A percentile compares a stretch with the other conserved stretches of the same genome.
Evolutionary conservation across 2,329 filamentous ascomycete genomes (phyloP).

Genomic region (Cyphellophora attinorum): DNA sequence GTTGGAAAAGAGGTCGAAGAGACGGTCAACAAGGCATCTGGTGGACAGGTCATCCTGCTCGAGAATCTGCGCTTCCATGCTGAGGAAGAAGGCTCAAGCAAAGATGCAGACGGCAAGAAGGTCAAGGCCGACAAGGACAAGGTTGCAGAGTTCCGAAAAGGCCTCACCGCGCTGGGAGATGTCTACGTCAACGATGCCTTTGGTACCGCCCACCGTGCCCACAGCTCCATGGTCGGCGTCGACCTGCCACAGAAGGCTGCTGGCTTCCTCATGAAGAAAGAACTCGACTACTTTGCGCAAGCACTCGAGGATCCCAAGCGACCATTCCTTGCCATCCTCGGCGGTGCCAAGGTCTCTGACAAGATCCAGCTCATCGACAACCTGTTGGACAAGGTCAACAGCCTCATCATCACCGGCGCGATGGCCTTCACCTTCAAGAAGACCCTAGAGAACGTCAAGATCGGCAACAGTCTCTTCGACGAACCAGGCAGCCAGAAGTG

Average conservation of each 20-base stretch:
- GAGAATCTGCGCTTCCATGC: slow-evolving; percentile 98
- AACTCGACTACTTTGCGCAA: slow-evolving; percentile 98
- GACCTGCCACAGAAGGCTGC: slow-evolving; percentile 94
- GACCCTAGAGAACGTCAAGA: slow-evolving; percentile 81
- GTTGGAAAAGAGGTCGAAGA: slow-evolving; percentile 86
- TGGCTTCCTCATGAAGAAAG: slow-evolving; percentile 99
- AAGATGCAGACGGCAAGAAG: slow-evolving; percentile 93
- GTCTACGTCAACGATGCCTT: slow-evolving; percentile 98
- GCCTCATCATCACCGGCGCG: slow-evolving; percentile 87
- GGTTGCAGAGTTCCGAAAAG: slow-evolving; percentile 90
- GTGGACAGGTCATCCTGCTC: slow-evolving; percentile 77
- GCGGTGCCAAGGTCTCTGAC: slow-evolving; percentile 96
- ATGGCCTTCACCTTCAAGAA: slow-evolving; percentile 99
- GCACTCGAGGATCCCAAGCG: slow-evolving; percentile 87
- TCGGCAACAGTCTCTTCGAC: slow-evolving; percentile 86
- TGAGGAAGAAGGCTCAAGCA: slow-evolving; percentile 94
- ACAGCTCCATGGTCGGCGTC: slow-evolving; percentile 98
- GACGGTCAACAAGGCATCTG: slow-evolving; percentile 70
- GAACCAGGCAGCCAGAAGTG: slow-evolving; percentile 91
- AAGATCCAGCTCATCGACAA: slow-evolving; percentile 99
- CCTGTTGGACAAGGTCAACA: slow-evolving; percentile 95
- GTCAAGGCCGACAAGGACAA: slow-evolving; percentile 91
- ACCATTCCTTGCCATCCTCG: slow-evolving; percentile 96
- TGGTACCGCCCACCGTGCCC: slow-evolving; percentile 93
- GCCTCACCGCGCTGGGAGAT: slow-evolving; percentile 86